Evolutionary conservation across 805 yeast species (phyloP).

Genomic region (Candida verbasci): DNA sequence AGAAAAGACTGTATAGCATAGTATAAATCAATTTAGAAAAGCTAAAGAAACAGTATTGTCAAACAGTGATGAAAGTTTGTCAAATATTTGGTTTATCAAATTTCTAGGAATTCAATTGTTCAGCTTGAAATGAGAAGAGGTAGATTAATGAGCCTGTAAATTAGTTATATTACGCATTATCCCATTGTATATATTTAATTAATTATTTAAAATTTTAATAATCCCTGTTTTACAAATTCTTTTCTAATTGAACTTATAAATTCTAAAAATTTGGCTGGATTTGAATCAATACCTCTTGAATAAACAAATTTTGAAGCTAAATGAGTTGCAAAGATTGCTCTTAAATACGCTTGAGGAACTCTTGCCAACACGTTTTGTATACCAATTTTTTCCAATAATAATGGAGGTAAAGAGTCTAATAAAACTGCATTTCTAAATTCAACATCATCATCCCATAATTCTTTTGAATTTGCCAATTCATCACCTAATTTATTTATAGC

Average conservation of each 20-base stretch:
- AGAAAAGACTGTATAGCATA: background rate
- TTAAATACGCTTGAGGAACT: constrained; percentile 84
- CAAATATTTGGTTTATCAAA: no score
- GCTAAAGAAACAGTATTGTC: no score
- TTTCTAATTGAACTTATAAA: constrained; percentile 58
- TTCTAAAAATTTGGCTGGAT: constrained; percentile 74
- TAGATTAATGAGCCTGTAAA: no score
- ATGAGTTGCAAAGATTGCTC: constrained; percentile 83
- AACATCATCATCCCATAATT: constrained; percentile 78
- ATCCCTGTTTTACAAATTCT: constrained; percentile 29
- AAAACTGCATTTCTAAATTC: constrained; percentile 75
- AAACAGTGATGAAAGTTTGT: no score
- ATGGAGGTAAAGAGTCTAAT: constrained; percentile 69
- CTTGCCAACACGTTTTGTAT: constrained; percentile 63
- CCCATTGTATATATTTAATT: background rate
- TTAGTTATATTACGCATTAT: no score
- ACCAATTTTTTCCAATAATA: constrained; percentile 62
- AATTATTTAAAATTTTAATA: constrained; percentile 16
- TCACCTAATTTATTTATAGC: constrained; percentile 84
- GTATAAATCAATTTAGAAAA: no score
- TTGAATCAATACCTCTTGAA: constrained; percentile 72
- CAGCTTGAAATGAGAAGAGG: no score
- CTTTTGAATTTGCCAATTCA: constrained; percentile 75
- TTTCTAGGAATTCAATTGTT: no score
- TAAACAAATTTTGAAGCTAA: constrained; percentile 84